Evolutionary conservation across 306 rosid species (phyloP).

Genomic region (Cucumis melo): DNA sequence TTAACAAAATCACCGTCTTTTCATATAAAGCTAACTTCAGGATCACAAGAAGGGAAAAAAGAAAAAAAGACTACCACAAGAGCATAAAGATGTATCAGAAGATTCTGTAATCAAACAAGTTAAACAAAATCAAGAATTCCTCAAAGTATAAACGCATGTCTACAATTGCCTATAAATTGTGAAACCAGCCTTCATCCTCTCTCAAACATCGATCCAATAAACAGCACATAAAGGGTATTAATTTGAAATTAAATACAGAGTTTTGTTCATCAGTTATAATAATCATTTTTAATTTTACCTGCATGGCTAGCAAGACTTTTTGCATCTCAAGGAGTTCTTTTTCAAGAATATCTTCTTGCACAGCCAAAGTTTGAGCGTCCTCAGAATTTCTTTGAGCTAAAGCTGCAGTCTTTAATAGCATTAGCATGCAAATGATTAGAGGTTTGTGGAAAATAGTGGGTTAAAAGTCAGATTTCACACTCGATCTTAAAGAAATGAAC

Average conservation of each 20-base stretch:
- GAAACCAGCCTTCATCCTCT: not conserved
- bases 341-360: conserved; percentile 66
- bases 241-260: not conserved
- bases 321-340: conserved; percentile 88
- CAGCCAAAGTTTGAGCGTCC: conserved; percentile 70
- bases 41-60: not conserved
- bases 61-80: not conserved
- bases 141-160: not conserved
- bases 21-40: not conserved
- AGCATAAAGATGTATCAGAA: not conserved
- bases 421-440: conserved; percentile 17
- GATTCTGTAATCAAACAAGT: not conserved
- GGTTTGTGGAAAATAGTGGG: not conserved
- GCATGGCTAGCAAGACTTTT: conserved; percentile 83
- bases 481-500: not conserved
- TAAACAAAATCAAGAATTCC: not conserved
- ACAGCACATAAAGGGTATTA: not conserved
- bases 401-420: conserved; percentile 59
- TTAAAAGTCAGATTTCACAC: not conserved
- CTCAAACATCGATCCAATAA: not conserved
- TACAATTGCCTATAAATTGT: not conserved
- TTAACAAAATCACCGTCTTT: not conserved
- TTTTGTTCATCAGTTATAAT: not conserved
- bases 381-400: conserved; percentile 70
- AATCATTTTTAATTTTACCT: conserved; percentile 29